Evolutionary conservation across 768 basidiomycete genomes (phyloP).

Genomic region (Kwoniella europaea): DNA sequence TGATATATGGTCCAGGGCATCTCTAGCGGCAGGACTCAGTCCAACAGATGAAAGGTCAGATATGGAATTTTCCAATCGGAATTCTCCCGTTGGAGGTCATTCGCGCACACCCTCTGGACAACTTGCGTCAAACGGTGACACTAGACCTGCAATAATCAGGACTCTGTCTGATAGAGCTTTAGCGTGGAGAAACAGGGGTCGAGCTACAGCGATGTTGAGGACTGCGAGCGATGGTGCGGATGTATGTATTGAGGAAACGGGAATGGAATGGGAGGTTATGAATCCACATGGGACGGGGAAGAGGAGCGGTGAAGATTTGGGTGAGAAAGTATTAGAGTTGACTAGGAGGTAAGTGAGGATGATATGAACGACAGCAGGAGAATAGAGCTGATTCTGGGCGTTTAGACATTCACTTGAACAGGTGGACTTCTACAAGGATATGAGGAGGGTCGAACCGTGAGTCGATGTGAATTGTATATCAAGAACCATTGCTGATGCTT

Average conservation of each 20-base stretch:
- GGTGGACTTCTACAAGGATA: slow-evolving; percentile 25
- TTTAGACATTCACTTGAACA: slow-evolving; percentile 45
- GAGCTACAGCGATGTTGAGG: slow-evolving; percentile 37
- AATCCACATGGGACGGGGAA: slow-evolving; percentile 45
- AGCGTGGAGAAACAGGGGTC: slow-evolving; percentile 35
- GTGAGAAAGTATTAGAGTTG: not conserved
- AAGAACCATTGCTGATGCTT: not conserved
- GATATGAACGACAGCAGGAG: not conserved
- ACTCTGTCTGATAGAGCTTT: slow-evolving; percentile 28
- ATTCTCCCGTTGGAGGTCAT: slow-evolving; percentile 2
- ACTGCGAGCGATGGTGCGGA: slow-evolving; percentile 52
- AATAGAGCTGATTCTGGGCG: not conserved
- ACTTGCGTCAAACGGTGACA: slow-evolving; percentile 5
- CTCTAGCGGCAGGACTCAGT: slow-evolving; percentile 8
- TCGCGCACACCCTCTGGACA: slow-evolving; percentile 8
- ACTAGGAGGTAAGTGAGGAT: slow-evolving; percentile 25
- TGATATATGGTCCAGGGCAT: slow-evolving; percentile 24
- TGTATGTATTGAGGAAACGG: slow-evolving; percentile 42
- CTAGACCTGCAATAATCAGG: slow-evolving; percentile 10
- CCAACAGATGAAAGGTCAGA: slow-evolving; percentile 20
- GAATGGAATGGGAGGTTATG: slow-evolving; percentile 48
- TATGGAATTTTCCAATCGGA: slow-evolving; percentile 1
- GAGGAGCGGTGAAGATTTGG: slow-evolving; percentile 17
- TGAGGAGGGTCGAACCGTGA: slow-evolving; percentile 37
- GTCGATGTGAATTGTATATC: slow-evolving; percentile 7